Conservation (phyloP, 345 rosid genomes). For the Trapa bicornis region DNA sequence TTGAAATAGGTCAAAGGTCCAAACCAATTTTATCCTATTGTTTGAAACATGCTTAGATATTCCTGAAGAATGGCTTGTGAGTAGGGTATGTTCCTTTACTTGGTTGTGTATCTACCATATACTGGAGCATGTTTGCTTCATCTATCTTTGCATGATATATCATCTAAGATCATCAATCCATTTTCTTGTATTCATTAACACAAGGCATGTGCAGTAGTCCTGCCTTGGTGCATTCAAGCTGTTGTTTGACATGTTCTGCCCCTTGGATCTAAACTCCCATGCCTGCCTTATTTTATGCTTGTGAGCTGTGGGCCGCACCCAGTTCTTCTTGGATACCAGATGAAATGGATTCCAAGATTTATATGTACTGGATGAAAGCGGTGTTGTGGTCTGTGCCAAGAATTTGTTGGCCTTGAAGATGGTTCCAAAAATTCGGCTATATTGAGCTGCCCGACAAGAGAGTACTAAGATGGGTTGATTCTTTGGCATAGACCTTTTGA, state of each 20-base stretch:
- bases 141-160: background rate
- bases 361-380: too few relatives aligned
- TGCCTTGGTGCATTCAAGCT: background rate
- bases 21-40: background rate
- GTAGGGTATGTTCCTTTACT: background rate
- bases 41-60: background rate
- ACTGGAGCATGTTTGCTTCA: background rate
- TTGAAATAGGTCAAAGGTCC: background rate
- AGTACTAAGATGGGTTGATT: too few relatives aligned
- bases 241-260: background rate
- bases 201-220: background rate
- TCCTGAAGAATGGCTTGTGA: background rate
- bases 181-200: background rate
- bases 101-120: background rate
- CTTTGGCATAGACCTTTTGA: too few relatives aligned
- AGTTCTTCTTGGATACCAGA: constrained; percentile 29
- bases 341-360: constrained; percentile 24
- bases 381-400: too few relatives aligned
- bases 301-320: constrained; percentile 8
- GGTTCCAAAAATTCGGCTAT: too few relatives aligned
- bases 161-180: background rate
- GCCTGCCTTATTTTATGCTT: background rate
- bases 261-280: background rate
- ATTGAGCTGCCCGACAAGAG: too few relatives aligned
- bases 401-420: too few relatives aligned